Conservation (phyloP, 805 yeast species). For the Brettanomyces naardenensis region DNA sequence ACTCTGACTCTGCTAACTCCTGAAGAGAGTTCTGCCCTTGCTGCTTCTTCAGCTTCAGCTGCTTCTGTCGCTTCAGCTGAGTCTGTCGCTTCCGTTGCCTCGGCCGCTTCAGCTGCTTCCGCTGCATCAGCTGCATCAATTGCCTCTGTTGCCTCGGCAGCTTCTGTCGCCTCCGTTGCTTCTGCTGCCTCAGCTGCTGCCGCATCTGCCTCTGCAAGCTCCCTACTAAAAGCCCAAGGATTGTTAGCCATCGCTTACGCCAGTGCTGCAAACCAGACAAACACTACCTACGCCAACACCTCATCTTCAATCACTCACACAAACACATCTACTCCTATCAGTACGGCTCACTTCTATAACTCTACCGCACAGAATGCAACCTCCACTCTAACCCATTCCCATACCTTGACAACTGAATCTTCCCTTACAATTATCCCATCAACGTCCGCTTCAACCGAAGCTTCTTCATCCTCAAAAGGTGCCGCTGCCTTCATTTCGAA, state of each 20-base stretch:
- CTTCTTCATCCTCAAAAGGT: constrained; percentile 5
- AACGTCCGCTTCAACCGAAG: constrained; percentile 6
- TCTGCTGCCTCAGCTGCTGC: constrained; percentile 16
- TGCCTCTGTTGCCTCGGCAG: constrained; percentile 13
- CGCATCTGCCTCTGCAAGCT: constrained; percentile 15
- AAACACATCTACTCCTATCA: constrained; percentile 1
- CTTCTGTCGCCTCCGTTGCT: constrained; percentile 12
- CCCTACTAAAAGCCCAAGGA: constrained; percentile 30
- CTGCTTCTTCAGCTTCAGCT: constrained; percentile 16
- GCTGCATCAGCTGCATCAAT: constrained; percentile 18
- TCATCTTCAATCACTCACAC: no score
- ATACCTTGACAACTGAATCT: not conserved
- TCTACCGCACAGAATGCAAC: no score
- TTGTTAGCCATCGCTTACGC: constrained; percentile 35
- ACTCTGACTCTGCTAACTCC: constrained; percentile 41
- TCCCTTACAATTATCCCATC: not conserved
- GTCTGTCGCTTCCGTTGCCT: constrained; percentile 30
- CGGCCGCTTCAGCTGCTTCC: constrained; percentile 17
- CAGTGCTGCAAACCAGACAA: constrained; percentile 11
- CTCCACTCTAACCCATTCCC: not conserved
- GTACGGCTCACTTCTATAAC: constrained; percentile 10
- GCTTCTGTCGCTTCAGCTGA: constrained; percentile 27
- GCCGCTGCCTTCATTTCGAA: constrained; percentile 13
- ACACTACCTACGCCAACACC: not conserved
- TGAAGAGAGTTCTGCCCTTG: constrained; percentile 30